Base-by-base conservation (phyloP, 176 grass and related monocot species). In the Microstegium vimineum region DNA sequence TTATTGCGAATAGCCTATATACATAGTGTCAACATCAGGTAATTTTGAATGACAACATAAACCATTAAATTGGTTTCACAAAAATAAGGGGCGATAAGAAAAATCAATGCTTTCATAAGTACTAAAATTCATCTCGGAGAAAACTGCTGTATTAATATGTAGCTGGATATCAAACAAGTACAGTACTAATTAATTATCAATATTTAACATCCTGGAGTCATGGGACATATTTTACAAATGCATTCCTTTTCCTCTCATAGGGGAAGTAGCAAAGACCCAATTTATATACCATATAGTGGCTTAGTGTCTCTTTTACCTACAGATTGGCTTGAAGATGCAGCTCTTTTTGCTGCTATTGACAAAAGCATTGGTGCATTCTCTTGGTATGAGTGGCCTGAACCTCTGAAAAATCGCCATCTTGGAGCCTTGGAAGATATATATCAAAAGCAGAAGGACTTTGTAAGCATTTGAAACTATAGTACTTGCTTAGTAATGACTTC, bases 301-400 rank as follows among this genome's bases (percentile, higher is more conserved):
- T 71, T 77, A 88, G 5, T 83, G 38, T 76, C 36, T 63, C 75
- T 87, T 79, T 31, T 38, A 38, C 33, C 72, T 63, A 41, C 69
- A 98, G 95, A 71, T 60, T 98, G 95, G 95, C 92, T 98, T 88
- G 92, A 98, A 88, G 95, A 98, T 94, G 95, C 92, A 84, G 95
- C 95, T 88, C 84, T 98, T 63, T 98, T 98, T 70, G 92, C 95
- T 82, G 95, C 95, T 76, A 98, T 98, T 88, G 95, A 98, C 84
- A 79, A 83, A 66, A 91, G 69, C 37, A 74, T 86, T 23, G 61
- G 87, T 64, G 73, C 82, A 81, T 79, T 91, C 25, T 93, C 95
- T 52, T 98, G 92, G 95, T 87, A 88, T 33, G 84, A 90, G 75
- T 98, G 95, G 95, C 95, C 95, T 78, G 90, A 98, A 76, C 95